A percentile compares a stretch with the other conserved stretches of the same genome.
Conservation (phyloP, 2,329 filamentous ascomycete genomes). For the Calonectria multiphialidica region DNA sequence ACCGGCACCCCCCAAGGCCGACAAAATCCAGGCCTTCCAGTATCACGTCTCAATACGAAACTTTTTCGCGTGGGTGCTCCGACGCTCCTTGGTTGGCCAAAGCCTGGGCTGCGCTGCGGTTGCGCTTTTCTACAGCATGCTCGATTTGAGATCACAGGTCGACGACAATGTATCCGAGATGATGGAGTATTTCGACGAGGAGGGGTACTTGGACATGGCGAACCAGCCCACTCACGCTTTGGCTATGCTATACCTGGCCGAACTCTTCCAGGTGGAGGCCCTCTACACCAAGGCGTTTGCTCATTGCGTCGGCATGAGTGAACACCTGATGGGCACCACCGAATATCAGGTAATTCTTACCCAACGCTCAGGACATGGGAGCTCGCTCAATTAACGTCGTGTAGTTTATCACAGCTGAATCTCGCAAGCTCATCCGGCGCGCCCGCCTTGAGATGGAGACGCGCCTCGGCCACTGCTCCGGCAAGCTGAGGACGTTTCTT, state of each 20-base stretch:
- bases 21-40: conserved; percentile 66
- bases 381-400: conserved; percentile 36
- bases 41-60: conserved; percentile 80
- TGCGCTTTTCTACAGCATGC: conserved; percentile 73
- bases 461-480: conserved; percentile 68
- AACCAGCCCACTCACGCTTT: conserved; percentile 77
- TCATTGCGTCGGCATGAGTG: conserved; percentile 84
- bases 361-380: conserved; percentile 6
- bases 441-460: conserved; percentile 74
- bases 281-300: conserved; percentile 80
- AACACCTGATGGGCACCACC: conserved; percentile 64
- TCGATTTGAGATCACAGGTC: conserved; percentile 67
- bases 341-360: conserved; percentile 70
- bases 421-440: conserved; percentile 74
- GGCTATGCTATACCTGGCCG: conserved; percentile 75
- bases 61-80: conserved; percentile 78
- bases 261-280: conserved; percentile 72
- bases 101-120: conserved; percentile 75
- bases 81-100: conserved; percentile 75
- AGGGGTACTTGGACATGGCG: conserved; percentile 77
- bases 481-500: conserved; percentile 75
- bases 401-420: conserved; percentile 63
- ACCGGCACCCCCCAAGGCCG: conserved; percentile 68
- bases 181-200: conserved; percentile 73
- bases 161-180: conserved; percentile 72